Evolutionary conservation across 208 protist genomes (phyloP).

Genomic region (Crithidia bombi): DNA sequence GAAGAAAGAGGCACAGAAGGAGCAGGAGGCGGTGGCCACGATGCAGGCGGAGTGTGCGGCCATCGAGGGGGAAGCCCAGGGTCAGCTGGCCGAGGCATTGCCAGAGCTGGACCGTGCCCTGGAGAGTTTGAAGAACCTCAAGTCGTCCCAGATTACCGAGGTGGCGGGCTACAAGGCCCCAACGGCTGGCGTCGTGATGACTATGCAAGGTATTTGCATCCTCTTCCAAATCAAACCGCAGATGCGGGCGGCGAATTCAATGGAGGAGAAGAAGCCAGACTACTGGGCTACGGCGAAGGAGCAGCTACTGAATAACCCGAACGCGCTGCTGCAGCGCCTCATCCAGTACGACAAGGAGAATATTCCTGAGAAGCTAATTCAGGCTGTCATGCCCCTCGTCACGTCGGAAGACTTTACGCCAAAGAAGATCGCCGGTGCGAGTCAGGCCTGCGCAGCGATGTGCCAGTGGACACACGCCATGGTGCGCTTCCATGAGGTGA

Average conservation of each 20-base stretch:
- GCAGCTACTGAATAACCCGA: conserved; percentile 93
- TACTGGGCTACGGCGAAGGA: conserved; percentile 96
- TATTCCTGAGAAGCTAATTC: conserved; percentile 95
- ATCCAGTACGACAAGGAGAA: conserved; percentile 97
- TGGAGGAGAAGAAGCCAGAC: conserved; percentile 96
- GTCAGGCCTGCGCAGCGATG: conserved; percentile 97
- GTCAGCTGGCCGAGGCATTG: conserved; percentile 95
- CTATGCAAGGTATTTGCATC: conserved; percentile 98
- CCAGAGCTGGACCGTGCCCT: conserved; percentile 97
- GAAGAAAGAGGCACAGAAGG: conserved; percentile 87
- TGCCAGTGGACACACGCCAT: conserved; percentile 98
- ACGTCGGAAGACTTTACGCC: conserved; percentile 95
- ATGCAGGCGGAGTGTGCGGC: conserved; percentile 94
- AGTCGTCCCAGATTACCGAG: conserved; percentile 96
- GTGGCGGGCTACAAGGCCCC: conserved; percentile 96
- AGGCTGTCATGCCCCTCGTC: conserved; percentile 93
- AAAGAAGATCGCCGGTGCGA: conserved; percentile 94
- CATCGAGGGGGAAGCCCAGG: conserved; percentile 96
- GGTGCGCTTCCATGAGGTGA: conserved; percentile 97
- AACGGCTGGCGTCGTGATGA: conserved; percentile 96
- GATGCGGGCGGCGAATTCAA: conserved; percentile 94
- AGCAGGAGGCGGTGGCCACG: conserved; percentile 91
- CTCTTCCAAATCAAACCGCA: conserved; percentile 96
- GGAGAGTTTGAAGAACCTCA: conserved; percentile 95
- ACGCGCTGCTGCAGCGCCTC: conserved; percentile 91